Evolutionary conservation across 2,329 filamentous ascomycete genomes (phyloP), one percentile per base, ranked within the genome.

Genomic region (Madurella mycetomatis): DNA sequence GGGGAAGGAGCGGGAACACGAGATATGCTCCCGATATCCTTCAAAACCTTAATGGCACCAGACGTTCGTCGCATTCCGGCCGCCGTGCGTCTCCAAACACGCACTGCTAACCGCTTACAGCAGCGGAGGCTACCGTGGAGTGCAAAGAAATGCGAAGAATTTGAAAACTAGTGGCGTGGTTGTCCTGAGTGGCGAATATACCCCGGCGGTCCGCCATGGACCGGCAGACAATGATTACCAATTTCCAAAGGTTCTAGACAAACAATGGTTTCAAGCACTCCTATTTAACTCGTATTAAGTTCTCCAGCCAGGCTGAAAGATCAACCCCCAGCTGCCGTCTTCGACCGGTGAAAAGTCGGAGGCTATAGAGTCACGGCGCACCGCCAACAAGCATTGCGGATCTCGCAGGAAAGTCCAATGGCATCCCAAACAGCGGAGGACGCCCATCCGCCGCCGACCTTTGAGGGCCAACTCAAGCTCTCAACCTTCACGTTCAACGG

Each of bases 401-500:
- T 32, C 42, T 25, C 25, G 7, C 25, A 25, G 25, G 25, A 25
- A 25, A 25, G 25, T 7, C 50, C 48, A 39, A 60, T 53, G 55
- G 8, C 49, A 45, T 17, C 55, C 2, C 19, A 58, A 7, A 45
- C 48, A 17, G 25, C 51, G 11, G 55, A 61, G 18, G 53, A 53
- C 39, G 47, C 34, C 9, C 54, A 42, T 3, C 54, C 56, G 12
- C 44, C 57, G 13, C 56, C 74, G 13, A 74, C 71, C 8, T 78
- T 78, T 54, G 64, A 68, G 46, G 76, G 76, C 19, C 73, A 69
- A 12, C 69, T 79, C 16, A 66, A 74, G 32, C 68, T 78, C 30
- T 66, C 72, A n/a, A 65, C 71, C 51, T 79, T 77, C 66, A 68
- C 69, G 59, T 77, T 73, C 64, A 67, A 64, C 47, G 37, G 52